Evolutionary conservation across 345 rosid genomes (phyloP).

Genomic region (Kandelia obovata): DNA sequence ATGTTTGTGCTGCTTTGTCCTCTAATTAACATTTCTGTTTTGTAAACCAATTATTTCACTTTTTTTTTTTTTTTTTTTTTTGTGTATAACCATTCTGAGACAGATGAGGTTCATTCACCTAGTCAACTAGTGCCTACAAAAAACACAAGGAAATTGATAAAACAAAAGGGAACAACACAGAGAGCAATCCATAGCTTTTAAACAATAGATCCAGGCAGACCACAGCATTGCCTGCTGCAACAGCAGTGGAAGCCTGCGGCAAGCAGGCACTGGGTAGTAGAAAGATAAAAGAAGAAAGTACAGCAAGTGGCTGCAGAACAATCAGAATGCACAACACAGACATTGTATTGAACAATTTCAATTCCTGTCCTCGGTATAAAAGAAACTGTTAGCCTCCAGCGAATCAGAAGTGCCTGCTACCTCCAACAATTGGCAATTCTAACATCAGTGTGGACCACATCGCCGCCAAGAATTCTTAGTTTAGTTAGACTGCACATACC

Average conservation of each 20-base stretch:
- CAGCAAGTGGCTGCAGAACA: background rate
- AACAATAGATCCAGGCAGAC: background rate
- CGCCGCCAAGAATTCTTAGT: constrained; percentile 11
- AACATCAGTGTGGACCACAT: background rate
- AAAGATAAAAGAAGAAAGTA: no score
- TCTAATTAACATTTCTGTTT: background rate
- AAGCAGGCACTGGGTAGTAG: no score
- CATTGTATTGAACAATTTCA: constrained; percentile 30
- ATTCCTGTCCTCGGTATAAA: background rate
- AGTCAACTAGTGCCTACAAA: no score
- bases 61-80: no score
- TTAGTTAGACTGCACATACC: constrained; percentile 15
- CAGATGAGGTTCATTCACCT: no score
- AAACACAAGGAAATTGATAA: no score
- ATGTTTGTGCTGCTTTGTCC: constrained; percentile 12
- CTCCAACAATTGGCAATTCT: constrained; percentile 24
- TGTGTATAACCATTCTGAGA: no score
- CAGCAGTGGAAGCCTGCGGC: no score
- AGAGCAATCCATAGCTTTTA: background rate
- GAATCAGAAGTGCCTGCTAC: constrained; percentile 11
- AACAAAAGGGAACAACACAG: no score
- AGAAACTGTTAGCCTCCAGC: constrained; percentile 16
- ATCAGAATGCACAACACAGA: constrained; percentile 18
- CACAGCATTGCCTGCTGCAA: background rate
- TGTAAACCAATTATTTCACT: background rate